These are phyloP conservation scores for Hypoxylon sp. DNA, from an alignment of 2,329 filamentous ascomycete genomes.

Conservation along the genomic window DNA sequence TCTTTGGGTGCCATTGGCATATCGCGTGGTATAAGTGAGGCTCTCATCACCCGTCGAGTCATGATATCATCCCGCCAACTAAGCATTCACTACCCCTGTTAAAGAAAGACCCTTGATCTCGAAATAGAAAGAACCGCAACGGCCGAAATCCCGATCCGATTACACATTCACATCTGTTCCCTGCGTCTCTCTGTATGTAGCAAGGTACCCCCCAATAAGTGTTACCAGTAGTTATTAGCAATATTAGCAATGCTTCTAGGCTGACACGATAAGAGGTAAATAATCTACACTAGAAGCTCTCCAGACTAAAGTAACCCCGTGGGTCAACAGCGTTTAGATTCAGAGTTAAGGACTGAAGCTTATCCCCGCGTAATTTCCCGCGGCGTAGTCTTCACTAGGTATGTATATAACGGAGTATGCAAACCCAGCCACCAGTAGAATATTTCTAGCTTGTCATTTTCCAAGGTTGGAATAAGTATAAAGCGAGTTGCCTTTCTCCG, in stretches of 20 bases:
- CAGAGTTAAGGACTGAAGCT: conserved; percentile 17
- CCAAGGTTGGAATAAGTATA: background rate
- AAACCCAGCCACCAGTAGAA: background rate
- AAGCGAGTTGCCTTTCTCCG: background rate
- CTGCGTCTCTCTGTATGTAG: background rate
- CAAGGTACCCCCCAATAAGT: background rate
- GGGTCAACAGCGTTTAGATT: conserved; percentile 18
- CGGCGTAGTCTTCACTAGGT: background rate
- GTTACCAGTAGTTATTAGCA: conserved; percentile 30
- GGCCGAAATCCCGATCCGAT: background rate
- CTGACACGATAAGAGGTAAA: conserved; percentile 20
- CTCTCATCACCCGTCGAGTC: conserved; percentile 24
- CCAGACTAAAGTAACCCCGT: conserved; percentile 29
- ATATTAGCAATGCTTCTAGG: conserved; percentile 7
- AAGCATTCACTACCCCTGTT: conserved; percentile 1
- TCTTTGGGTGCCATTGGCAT: conserved; percentile 12
- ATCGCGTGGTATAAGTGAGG: conserved; percentile 29
- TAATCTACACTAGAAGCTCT: conserved; percentile 16
- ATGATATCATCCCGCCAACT: conserved; percentile 11
- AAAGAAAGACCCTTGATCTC: background rate
- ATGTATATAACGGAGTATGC: background rate
- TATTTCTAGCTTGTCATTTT: background rate
- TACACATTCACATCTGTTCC: background rate
- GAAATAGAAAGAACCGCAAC: background rate
- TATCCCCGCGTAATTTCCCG: conserved; percentile 13